Base-by-base conservation (phyloP, 306 rosid species). In the Abrus pulchellus region DNA sequence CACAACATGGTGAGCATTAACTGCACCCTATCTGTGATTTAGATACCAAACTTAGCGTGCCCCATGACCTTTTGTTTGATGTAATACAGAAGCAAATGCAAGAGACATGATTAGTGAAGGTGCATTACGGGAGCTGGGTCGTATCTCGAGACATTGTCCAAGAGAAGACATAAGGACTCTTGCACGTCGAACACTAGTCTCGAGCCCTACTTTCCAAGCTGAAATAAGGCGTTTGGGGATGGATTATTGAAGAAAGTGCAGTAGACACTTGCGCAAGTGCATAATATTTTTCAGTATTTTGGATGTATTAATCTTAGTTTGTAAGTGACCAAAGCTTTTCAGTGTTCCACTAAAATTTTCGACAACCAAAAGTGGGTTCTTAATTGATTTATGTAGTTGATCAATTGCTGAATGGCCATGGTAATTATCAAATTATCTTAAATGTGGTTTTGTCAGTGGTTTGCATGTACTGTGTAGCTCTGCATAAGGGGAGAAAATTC, bases 101-200 rank as follows among this genome's bases (percentile, higher is more conserved):
- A 90, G 78, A 87, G 97, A 93, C 87, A 90, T 93, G 98, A 88
- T 92, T 59, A 86, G 50, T 59, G 94, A 90, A 36, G 98, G 94
- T 9, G 95, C 97, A 47, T 50, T 92, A 41, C 80, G 91, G 94
- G 98, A 93, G 87, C 84, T 93, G 60, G 93, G 89, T 34, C 97
- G 91, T 50, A 85, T 94, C 49, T 87, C 97, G 0, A 90, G 87
- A 65, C 94, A 92, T 77, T 90, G 97, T 86, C 83, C 95, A 33
- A 83, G 92, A 14, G 94, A 94, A 88, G 98, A 94, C 82, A 90
- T 90, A 72, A 88, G 92, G 80, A 87, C 82, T 70, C 94, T 94
- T 41, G 93, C 98, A 20, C 90, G 83, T 83, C 88, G 88, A 84
- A 90, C 95, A 5, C 81, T 92, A 44, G 62, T 82, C 69, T 85